Evolutionary conservation across 305 asterid species (phyloP).

Genomic region (Fraxinus sp.): DNA sequence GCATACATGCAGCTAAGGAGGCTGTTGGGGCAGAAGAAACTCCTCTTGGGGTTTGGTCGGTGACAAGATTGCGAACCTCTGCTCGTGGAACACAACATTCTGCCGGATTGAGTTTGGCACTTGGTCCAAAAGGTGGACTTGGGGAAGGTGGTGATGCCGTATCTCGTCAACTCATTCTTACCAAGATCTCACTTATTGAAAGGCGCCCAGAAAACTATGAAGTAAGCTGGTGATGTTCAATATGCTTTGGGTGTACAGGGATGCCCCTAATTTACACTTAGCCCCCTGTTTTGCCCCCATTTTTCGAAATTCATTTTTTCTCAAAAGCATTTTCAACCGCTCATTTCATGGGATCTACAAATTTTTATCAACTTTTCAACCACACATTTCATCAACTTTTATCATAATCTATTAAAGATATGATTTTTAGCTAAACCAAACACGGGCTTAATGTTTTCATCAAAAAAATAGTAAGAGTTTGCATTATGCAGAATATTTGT

Average conservation of each 20-base stretch:
- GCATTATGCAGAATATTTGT: slow-evolving; percentile 11
- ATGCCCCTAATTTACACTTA: slow-evolving; percentile 1
- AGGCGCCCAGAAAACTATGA: slow-evolving; percentile 98
- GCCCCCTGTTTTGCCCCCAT: neutral
- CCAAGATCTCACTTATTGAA: slow-evolving; percentile 89
- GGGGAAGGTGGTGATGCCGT: slow-evolving; percentile 96
- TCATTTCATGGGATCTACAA: neutral
- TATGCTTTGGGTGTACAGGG: slow-evolving; percentile 14
- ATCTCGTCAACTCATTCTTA: slow-evolving; percentile 92
- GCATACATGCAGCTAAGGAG: slow-evolving; percentile 67
- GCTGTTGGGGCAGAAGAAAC: slow-evolving; percentile 98
- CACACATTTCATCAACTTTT: neutral
- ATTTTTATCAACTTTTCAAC: neutral
- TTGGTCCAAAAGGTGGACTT: slow-evolving; percentile 97
- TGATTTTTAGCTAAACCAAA: neutral
- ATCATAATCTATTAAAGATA: neutral
- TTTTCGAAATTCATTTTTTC: neutral
- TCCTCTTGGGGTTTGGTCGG: slow-evolving; percentile 95
- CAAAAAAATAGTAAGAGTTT: slow-evolving; percentile 6
- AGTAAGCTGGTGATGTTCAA: slow-evolving; percentile 51
- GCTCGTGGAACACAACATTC: slow-evolving; percentile 88
- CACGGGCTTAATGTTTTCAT: neutral
- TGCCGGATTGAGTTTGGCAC: slow-evolving; percentile 69
- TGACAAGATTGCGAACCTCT: slow-evolving; percentile 90
- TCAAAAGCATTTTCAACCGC: neutral